A percentile compares a stretch with the other conserved stretches of the same genome.
These are phyloP conservation scores for Hysterangium stoloniferum DNA, from an alignment of 768 basidiomycete species.

Conservation along the genomic window DNA sequence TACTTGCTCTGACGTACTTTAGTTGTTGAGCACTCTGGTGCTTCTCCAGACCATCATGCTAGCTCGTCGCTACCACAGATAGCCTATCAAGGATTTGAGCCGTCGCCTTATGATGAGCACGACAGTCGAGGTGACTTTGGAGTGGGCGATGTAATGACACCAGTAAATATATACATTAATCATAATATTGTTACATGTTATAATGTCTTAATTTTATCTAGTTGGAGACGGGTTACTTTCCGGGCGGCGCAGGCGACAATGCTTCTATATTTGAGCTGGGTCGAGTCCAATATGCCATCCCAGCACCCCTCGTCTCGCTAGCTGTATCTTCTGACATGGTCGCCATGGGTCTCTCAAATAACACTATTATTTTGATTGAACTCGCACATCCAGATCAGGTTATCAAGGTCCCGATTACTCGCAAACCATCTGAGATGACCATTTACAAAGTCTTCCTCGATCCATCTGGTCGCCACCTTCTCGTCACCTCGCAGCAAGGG, in stretches of 20 bases:
- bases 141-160: slow-evolving; percentile 22
- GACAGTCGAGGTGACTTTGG: slow-evolving; percentile 40
- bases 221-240: slow-evolving; percentile 30
- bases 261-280: slow-evolving; percentile 73
- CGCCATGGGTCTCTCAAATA: slow-evolving; percentile 72
- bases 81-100: slow-evolving; percentile 87
- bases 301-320: slow-evolving; percentile 75
- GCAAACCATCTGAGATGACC: slow-evolving; percentile 66
- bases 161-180: slow-evolving; percentile 19
- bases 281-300: slow-evolving; percentile 81
- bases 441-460: slow-evolving; percentile 86
- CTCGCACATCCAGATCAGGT: slow-evolving; percentile 83
- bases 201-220: slow-evolving; percentile 13
- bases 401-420: slow-evolving; percentile 60
- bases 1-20: slow-evolving; percentile 5
- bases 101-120: slow-evolving; percentile 46
- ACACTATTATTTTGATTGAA: slow-evolving; percentile 81
- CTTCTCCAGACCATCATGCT: slow-evolving; percentile 33
- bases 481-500: slow-evolving; percentile 79
- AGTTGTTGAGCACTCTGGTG: slow-evolving; percentile 85
- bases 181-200: too few relatives aligned
- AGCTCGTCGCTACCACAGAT: slow-evolving; percentile 45
- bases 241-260: slow-evolving; percentile 28
- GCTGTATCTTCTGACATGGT: slow-evolving; percentile 83
- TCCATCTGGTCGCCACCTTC: slow-evolving; percentile 84